Conservation (phyloP, 352 stramenopile genomes). For the Phytophthora agathidicida region DNA sequence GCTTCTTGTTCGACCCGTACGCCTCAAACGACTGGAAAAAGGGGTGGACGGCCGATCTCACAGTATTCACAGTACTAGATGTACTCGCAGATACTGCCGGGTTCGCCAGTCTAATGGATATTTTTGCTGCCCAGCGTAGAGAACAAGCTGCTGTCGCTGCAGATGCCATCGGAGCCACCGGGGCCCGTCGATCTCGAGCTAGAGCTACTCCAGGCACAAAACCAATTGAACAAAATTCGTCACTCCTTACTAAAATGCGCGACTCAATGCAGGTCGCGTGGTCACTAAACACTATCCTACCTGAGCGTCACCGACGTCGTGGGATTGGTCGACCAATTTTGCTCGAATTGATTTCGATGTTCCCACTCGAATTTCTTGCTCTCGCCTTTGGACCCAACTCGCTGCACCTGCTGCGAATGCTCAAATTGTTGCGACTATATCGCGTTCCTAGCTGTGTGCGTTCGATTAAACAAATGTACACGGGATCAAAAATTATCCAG, state of each 20-base stretch:
- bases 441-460: constrained; percentile 48
- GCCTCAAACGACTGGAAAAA: neutral
- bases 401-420: constrained; percentile 55
- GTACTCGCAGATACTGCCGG: constrained; percentile 52
- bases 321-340: constrained; percentile 48
- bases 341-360: constrained; percentile 51
- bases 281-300: constrained; percentile 74
- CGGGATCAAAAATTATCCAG: constrained; percentile 43
- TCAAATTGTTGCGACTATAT: constrained; percentile 68
- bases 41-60: constrained; percentile 55
- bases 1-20: constrained; percentile 73
- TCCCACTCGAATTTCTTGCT: constrained; percentile 59
- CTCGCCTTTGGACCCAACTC: constrained; percentile 50
- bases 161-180: constrained; percentile 19
- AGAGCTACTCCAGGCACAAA: constrained; percentile 8
- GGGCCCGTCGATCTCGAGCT: constrained; percentile 13
- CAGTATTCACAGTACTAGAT: constrained; percentile 55
- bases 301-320: constrained; percentile 24
- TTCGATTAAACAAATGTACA: constrained; percentile 58
- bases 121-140: constrained; percentile 47
- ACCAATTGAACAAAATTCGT: constrained; percentile 1
- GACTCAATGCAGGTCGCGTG: constrained; percentile 50
- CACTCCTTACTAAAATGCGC: constrained; percentile 29
- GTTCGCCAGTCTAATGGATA: constrained; percentile 54
- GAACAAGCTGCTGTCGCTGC: constrained; percentile 45